Evolutionary conservation across 1,284 basidiomycete species (phyloP).

Genomic region (Heterobasidion occidentale): DNA sequence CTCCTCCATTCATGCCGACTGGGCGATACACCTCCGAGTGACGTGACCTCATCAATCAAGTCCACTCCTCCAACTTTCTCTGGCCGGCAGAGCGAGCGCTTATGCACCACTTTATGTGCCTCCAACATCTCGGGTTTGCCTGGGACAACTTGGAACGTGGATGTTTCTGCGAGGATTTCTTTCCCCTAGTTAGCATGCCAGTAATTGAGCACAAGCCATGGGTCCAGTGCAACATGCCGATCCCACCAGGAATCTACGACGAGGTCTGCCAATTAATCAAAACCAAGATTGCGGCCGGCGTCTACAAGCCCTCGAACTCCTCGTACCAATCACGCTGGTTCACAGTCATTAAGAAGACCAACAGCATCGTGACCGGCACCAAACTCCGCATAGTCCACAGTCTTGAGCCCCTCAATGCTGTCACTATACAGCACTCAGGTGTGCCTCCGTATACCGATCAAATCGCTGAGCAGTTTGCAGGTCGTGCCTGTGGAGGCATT

Average conservation of each 20-base stretch:
- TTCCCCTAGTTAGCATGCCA: neutral
- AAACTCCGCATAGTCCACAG: neutral
- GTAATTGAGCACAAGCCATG: neutral
- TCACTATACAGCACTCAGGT: neutral
- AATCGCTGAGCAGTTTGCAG: neutral
- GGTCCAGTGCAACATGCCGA: neutral
- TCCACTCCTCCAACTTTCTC: conserved; percentile 3
- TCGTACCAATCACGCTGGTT: neutral
- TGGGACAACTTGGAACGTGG: neutral
- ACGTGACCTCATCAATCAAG: neutral
- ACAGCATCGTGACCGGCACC: too few relatives aligned
- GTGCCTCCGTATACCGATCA: neutral
- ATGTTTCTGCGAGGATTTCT: neutral
- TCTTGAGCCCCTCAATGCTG: neutral
- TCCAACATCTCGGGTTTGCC: neutral
- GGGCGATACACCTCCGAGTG: neutral
- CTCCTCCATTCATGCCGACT: neutral
- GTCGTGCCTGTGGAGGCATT: neutral
- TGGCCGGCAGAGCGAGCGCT: neutral
- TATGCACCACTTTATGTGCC: neutral
- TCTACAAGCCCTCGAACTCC: neutral
- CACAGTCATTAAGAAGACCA: neutral
- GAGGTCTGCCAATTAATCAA: neutral
- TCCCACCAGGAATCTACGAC: neutral
- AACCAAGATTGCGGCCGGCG: neutral